Percentiles rank a stretch among this genome's conserved stretches.
These are phyloP conservation scores for Wickerhamomyces chambardii DNA, from an alignment of 805 yeast genomes.

Conservation along the genomic window DNA sequence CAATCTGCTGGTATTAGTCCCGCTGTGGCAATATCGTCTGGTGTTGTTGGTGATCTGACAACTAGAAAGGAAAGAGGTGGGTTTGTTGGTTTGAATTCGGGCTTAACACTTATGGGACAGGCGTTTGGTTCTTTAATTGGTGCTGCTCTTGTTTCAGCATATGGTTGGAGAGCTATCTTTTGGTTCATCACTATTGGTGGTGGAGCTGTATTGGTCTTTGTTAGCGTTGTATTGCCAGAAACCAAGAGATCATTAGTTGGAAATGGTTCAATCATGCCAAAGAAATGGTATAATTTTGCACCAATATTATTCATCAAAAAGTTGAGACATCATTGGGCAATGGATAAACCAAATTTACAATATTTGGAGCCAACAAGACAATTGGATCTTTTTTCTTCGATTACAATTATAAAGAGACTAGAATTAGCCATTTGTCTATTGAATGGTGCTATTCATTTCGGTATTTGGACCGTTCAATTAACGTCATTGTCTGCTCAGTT, in stretches of 20 bases:
- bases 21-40: constrained; percentile 58
- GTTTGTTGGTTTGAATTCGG: constrained; percentile 54
- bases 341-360: constrained; percentile 22
- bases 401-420: constrained; percentile 30
- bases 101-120: constrained; percentile 61
- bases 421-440: constrained; percentile 40
- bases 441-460: constrained; percentile 54
- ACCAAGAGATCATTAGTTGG: constrained; percentile 69
- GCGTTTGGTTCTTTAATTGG: constrained; percentile 71
- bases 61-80: constrained; percentile 61
- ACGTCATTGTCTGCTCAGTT: constrained; percentile 56
- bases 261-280: constrained; percentile 58
- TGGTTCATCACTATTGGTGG: constrained; percentile 67
- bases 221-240: constrained; percentile 53
- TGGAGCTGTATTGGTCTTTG: constrained; percentile 29
- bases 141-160: constrained; percentile 29
- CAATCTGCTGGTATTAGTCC: constrained; percentile 78
- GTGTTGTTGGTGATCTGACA: constrained; percentile 68
- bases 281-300: background rate
- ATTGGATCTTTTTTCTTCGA: constrained; percentile 26
- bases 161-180: constrained; percentile 72
- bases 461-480: constrained; percentile 62
- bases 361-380: constrained; percentile 16
- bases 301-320: background rate
- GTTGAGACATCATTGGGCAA: constrained; percentile 11